phyloP scores from a whole-genome alignment of 192 early-diverging fungal genomes.

The Coemansia sp. region DNA sequence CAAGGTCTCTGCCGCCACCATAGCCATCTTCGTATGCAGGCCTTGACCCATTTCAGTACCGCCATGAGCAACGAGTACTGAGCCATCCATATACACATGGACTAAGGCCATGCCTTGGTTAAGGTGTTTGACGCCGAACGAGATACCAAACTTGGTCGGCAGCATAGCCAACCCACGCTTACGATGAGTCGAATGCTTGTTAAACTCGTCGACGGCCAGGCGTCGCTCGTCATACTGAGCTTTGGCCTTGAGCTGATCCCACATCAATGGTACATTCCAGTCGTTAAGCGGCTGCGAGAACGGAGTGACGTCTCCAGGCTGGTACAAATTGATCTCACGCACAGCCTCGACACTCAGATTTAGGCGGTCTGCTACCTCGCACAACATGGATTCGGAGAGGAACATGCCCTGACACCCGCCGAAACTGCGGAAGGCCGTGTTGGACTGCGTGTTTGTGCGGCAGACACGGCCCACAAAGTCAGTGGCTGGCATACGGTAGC shows the following conservation, averaged over 20 bases:
- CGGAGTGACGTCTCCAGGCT: constrained; percentile 70
- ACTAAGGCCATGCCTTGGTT: constrained; percentile 88
- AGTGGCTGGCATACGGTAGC: constrained; percentile 75
- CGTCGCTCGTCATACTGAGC: constrained; percentile 61
- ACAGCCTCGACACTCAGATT: constrained; percentile 63
- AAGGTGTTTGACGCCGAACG: constrained; percentile 73
- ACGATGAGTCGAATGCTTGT: constrained; percentile 67
- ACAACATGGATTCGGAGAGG: constrained; percentile 76
- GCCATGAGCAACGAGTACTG: constrained; percentile 82
- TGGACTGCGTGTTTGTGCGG: constrained; percentile 82
- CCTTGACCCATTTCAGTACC: constrained; percentile 94
- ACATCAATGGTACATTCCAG: constrained; percentile 72
- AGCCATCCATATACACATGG: constrained; percentile 85
- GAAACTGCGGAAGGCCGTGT: constrained; percentile 88
- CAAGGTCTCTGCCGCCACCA: constrained; percentile 79
- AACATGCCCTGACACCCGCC: constrained; percentile 89
- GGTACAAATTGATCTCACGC: constrained; percentile 74
- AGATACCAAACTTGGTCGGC: constrained; percentile 87
- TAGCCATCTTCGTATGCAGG: constrained; percentile 86
- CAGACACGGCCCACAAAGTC: constrained; percentile 70
- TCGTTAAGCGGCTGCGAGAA: constrained; percentile 65
- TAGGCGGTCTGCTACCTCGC: constrained; percentile 76
- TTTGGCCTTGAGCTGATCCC: constrained; percentile 65
- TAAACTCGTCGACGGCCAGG: constrained; percentile 66
- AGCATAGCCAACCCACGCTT: constrained; percentile 80